phyloP scores from a whole-genome alignment of 2,329 filamentous ascomycete genomes.

The Parastagonospora nodorum region DNA sequence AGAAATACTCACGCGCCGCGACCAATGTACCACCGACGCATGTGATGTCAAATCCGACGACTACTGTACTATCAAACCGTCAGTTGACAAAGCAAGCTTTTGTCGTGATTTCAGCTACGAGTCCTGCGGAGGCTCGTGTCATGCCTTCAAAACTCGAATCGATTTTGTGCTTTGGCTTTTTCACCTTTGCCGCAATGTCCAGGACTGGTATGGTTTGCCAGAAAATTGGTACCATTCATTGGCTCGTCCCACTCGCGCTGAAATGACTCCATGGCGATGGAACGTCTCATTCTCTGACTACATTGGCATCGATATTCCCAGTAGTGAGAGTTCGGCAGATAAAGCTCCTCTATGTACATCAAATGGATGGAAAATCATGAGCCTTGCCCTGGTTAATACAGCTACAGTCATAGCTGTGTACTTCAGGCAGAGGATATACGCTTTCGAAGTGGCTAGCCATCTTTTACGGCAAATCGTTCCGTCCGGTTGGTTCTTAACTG shows the following conservation, averaged over 20 bases:
- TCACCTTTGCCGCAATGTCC: constrained; percentile 32
- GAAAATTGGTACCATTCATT: constrained; percentile 31
- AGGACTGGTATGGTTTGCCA: constrained; percentile 39
- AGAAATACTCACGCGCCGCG: constrained; percentile 18
- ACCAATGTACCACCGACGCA: constrained; percentile 37
- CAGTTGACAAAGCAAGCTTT: constrained; percentile 38
- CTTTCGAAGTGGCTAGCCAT: not conserved
- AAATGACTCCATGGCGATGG: constrained; percentile 38
- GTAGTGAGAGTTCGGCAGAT: constrained; percentile 26
- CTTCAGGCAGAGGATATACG: constrained; percentile 5
- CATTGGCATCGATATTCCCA: too few species aligned
- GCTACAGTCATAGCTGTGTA: constrained; percentile 21
- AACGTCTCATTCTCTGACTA: too few species aligned
- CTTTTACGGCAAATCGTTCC: constrained; percentile 3
- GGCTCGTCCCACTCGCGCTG: constrained; percentile 21
- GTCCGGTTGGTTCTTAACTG: constrained; percentile 22
- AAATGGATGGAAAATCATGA: constrained; percentile 28
- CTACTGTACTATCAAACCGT: constrained; percentile 34
- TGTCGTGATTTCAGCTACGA: constrained; percentile 36
- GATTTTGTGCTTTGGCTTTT: constrained; percentile 42
- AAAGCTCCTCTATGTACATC: constrained; percentile 20
- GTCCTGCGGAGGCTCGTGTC: constrained; percentile 34
- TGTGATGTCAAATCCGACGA: constrained; percentile 35
- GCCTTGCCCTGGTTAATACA: constrained; percentile 26
- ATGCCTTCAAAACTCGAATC: constrained; percentile 38